Evolutionary conservation across 176 grass and related monocot species (phyloP).

Genomic region (Carex pumila): DNA sequence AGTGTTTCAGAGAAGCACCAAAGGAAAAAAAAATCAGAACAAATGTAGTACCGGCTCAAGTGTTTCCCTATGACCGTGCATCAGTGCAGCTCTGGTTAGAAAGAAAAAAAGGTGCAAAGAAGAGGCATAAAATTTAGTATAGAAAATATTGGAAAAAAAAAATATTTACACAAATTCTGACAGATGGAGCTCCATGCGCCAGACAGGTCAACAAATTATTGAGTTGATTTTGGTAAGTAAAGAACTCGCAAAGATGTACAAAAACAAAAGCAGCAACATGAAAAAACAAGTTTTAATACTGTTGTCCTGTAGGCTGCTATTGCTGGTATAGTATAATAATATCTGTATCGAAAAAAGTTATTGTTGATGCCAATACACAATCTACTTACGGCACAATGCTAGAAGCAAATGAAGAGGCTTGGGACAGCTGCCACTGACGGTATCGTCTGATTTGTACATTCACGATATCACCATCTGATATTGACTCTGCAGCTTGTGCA

Average conservation of each 20-base stretch:
- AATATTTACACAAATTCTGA: background rate
- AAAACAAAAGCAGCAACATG: no score
- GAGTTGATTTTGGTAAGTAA: no score
- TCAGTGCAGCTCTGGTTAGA: conserved; percentile 65
- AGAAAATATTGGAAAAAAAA: background rate
- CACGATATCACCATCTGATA: conserved; percentile 82
- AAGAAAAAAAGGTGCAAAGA: background rate
- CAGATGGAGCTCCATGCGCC: background rate
- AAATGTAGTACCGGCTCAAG: conserved; percentile 67
- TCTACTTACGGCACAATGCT: conserved; percentile 85
- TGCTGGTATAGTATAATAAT: background rate
- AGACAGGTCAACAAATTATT: background rate
- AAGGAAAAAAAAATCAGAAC: conserved; percentile 6
- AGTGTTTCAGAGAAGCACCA: conserved; percentile 16
- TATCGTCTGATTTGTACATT: conserved; percentile 99
- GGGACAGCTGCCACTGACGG: conserved; percentile 89
- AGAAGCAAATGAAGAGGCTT: conserved; percentile 91
- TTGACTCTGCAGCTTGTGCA: conserved; percentile 73
- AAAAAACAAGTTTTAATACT: background rate
- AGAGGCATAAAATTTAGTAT: conserved; percentile 4
- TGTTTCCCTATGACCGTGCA: conserved; percentile 87
- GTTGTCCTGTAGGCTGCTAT: background rate
- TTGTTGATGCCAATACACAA: background rate
- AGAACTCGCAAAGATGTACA: no score
- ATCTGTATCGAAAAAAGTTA: background rate